These are phyloP conservation scores for Alternaria gaisen DNA, from an alignment of 2,329 filamentous ascomycete species.

Conservation along the genomic window DNA sequence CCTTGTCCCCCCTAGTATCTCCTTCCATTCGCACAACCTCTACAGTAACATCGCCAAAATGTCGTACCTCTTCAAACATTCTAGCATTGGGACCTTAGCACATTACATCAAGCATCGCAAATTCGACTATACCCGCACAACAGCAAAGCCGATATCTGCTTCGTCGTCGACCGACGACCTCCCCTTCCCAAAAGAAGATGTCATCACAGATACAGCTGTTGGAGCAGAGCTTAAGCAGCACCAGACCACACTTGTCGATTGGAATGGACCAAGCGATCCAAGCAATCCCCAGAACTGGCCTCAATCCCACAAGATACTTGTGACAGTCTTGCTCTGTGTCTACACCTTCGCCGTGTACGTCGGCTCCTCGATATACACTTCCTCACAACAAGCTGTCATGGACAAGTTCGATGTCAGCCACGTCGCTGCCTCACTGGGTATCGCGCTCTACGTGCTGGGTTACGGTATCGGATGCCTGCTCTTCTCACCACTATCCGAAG, in stretches of 20 bases:
- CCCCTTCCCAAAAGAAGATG: constrained; percentile 11
- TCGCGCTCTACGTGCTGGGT: constrained; percentile 69
- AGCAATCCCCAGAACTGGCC: constrained; percentile 51
- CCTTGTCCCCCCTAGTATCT: neutral
- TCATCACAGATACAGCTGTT: constrained; percentile 18
- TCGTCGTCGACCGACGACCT: constrained; percentile 34
- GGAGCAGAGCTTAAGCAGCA: constrained; percentile 30
- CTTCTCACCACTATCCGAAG: constrained; percentile 72
- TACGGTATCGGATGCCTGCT: constrained; percentile 69
- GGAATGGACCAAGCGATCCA: constrained; percentile 50
- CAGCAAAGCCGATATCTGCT: constrained; percentile 23
- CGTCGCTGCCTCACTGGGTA: constrained; percentile 63
- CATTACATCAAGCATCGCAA: constrained; percentile 33
- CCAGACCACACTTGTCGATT: constrained; percentile 49
- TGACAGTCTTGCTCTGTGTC: constrained; percentile 49
- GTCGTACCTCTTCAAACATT: constrained; percentile 35
- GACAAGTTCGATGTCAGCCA: constrained; percentile 61
- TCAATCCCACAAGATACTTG: constrained; percentile 41
- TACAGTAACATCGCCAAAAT: constrained; percentile 18
- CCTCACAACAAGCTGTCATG: constrained; percentile 56
- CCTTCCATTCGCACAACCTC: neutral
- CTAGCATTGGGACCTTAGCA: constrained; percentile 24
- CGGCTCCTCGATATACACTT: constrained; percentile 61
- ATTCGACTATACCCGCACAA: constrained; percentile 30
- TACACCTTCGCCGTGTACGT: constrained; percentile 69